Base-by-base conservation (phyloP, 164 flowering plant species). In the Magnolia officinalis region DNA sequence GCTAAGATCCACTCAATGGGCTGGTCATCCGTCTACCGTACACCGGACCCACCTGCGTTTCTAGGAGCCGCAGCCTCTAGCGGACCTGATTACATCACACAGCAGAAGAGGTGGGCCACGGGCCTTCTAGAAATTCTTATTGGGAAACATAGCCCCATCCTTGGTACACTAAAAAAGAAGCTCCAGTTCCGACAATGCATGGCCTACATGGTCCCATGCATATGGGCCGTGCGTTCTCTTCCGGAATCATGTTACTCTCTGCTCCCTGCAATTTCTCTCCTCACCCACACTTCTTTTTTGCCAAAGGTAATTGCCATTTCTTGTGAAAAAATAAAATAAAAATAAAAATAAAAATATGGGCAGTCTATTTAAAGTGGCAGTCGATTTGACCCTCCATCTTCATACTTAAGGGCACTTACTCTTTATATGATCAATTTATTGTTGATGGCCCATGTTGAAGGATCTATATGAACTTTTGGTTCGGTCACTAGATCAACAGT, bases 61-160 rank as follows among this genome's bases (percentile, higher is more conserved):
- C 81, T 90, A 0, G 96, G 96, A 0, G 85, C 86, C 23, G 86
- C 90, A 0, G 90, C 94, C 0, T 1, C 81, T 0, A 77, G 73
- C 50, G 84, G 85, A 6, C 87, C 89, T 0, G 76, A 51, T 0
- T 23, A 81, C 51, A 1, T 87, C 83, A 73, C 68, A 23, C 94
- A 90, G 75, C 78, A 74, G 70, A 88, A 88, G 78, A 84, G 96
- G 75, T 90, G 96, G 96, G 72, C 84, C 75, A 83, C 87, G 0
- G 96, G 96, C 20, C 70, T 88, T 2, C 78, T 88, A 9, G 93
- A 90, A 81, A 78, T 88, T 63, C 73, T 88, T 0, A 49, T 87
- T 76, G 74, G 81, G 73, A 61, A 31, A 10, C 76, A 78, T n/a
- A 85, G 76, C 77, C 93, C 93, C 18, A 20, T 88, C 18, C 1